Percentiles rank a stretch among this genome's conserved stretches.
phyloP scores from a whole-genome alignment of 116 monocot genomes.

The Trichopus zeylanicus region DNA sequence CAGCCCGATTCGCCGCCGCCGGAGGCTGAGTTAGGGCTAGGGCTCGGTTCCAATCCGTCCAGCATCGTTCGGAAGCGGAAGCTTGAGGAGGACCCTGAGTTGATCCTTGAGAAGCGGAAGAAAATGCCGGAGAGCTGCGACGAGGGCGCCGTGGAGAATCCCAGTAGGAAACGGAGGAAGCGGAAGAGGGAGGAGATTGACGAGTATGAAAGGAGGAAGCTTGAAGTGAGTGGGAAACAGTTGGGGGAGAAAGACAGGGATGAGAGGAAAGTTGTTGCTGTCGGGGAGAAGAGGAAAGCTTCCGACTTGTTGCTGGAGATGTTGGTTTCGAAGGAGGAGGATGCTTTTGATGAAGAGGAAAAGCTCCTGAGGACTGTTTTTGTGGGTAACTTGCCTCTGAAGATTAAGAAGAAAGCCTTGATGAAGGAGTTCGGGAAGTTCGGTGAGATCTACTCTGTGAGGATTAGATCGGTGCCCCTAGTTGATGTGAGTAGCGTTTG shows the following conservation, averaged over 20 bases:
- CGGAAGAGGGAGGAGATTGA: conserved; percentile 51
- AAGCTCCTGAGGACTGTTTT: conserved; percentile 93
- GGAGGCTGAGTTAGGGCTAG: no score
- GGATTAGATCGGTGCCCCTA: conserved; percentile 83
- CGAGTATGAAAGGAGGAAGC: conserved; percentile 27
- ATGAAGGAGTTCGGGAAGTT: conserved; percentile 71
- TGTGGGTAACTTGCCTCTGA: conserved; percentile 78
- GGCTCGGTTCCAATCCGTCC: no score
- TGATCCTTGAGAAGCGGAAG: conserved; percentile 17
- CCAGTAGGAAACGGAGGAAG: conserved; percentile 21
- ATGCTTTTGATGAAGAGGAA: conserved; percentile 75
- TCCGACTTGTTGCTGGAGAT: conserved; percentile 25
- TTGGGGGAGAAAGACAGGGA: not conserved
- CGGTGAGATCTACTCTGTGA: conserved; percentile 81
- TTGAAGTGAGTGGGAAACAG: conserved; percentile 5
- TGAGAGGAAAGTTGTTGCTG: conserved; percentile 8
- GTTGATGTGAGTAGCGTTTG: conserved; percentile 44
- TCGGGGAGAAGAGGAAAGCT: conserved; percentile 74
- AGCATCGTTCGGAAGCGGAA: conserved; percentile 13
- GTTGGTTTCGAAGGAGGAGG: conserved; percentile 22
- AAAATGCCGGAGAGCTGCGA: conserved; percentile 6
- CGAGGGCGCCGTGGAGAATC: conserved; percentile 6
- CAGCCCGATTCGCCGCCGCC: not conserved
- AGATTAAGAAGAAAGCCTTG: conserved; percentile 63
- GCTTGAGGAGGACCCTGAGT: conserved; percentile 9